Percentiles rank a stretch among this genome's conserved stretches.
Conservation (phyloP, 2,329 filamentous ascomycete species). For the Alternaria solani region DNA sequence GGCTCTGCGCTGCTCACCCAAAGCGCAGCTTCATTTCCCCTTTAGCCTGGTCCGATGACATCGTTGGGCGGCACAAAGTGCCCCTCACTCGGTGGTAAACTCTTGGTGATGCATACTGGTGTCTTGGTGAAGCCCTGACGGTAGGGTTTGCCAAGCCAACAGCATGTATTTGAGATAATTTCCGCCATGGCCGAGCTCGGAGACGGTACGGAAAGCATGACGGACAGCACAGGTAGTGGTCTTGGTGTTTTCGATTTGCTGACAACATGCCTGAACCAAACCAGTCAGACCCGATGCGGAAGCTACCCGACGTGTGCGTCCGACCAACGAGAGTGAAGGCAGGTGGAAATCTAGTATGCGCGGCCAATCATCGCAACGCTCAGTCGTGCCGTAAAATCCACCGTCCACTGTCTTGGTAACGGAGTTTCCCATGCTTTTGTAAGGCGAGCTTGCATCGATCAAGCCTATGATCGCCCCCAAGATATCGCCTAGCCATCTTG, state of each 20-base stretch:
- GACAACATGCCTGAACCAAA: conserved; percentile 4
- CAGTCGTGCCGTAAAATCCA: conserved; percentile 1
- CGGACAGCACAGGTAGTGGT: conserved; percentile 3
- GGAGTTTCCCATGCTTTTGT: conserved; percentile 16
- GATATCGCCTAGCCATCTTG: conserved; percentile 41
- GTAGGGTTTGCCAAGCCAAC: conserved; percentile 26
- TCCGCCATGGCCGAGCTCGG: neutral
- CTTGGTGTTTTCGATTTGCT: conserved; percentile 15
- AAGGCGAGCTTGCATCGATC: conserved; percentile 12
- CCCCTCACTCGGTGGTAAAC: conserved; percentile 11
- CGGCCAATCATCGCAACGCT: conserved; percentile 8
- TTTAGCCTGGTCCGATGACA: conserved; percentile 24
- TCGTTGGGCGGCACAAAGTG: conserved; percentile 16
- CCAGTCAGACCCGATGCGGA: neutral
- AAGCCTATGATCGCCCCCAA: conserved; percentile 30
- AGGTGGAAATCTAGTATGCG: neutral
- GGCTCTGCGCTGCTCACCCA: conserved; percentile 12
- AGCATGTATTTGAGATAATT: conserved; percentile 18
- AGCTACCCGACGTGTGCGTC: neutral
- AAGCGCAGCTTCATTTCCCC: neutral
- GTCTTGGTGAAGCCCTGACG: conserved; percentile 14
- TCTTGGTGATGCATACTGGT: conserved; percentile 24
- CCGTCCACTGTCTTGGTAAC: conserved; percentile 12
- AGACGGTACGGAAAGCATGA: neutral
- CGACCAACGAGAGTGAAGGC: conserved; percentile 1